Conservation (phyloP, 345 rosid species). For the Microcos paniculata region DNA sequence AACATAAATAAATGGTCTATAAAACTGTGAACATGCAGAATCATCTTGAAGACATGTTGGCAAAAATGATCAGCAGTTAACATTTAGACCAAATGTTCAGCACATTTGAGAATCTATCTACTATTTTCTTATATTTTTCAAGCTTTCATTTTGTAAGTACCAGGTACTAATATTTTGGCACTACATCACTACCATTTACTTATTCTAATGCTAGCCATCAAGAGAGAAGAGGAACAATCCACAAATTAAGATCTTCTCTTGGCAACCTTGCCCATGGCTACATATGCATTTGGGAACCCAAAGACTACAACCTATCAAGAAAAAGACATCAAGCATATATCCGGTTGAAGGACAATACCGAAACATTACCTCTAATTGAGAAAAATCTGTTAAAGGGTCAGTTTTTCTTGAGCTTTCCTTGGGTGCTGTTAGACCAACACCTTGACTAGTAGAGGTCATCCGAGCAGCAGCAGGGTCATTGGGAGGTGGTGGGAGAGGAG, state of each 20-base stretch:
- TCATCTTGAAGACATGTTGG: not conserved
- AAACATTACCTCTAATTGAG: slow-evolving; percentile 69
- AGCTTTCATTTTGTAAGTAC: too few species aligned
- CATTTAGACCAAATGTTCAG: too few species aligned
- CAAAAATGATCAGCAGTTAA: too few species aligned
- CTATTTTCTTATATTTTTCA: too few species aligned
- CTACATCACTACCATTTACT: too few species aligned
- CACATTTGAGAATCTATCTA: too few species aligned
- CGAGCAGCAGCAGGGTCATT: slow-evolving; percentile 72
- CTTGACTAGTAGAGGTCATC: slow-evolving; percentile 36
- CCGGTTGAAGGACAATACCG: not conserved
- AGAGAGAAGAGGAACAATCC: too few species aligned
- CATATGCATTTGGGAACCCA: too few species aligned
- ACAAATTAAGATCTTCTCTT: too few species aligned
- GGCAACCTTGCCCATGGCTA: too few species aligned
- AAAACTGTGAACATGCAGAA: not conserved
- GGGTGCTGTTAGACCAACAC: slow-evolving; percentile 24
- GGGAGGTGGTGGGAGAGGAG: slow-evolving; percentile 93
- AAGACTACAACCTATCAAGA: not conserved
- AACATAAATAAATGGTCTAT: not conserved
- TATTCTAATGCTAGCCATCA: too few species aligned
- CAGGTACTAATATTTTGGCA: too few species aligned
- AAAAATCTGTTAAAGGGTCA: slow-evolving; percentile 67
- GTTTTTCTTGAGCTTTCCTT: slow-evolving; percentile 39
- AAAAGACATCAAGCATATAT: not conserved